phyloP scores from a whole-genome alignment of 345 rosid species.

The Populus euphratica region DNA sequence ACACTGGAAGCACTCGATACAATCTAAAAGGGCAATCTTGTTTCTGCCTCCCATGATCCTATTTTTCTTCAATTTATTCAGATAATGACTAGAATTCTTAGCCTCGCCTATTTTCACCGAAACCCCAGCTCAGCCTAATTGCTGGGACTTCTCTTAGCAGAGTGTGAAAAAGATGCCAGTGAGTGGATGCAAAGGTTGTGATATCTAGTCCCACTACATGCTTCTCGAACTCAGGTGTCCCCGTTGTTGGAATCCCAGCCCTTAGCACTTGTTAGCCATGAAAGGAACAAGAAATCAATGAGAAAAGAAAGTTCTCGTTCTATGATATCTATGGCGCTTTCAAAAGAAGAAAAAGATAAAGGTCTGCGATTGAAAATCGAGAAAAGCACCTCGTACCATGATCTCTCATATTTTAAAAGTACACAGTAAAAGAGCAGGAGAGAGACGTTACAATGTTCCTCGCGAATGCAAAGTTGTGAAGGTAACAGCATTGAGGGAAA shows the following conservation, averaged over 20 bases:
- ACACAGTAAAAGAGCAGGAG: not conserved
- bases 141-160: constrained; percentile 59
- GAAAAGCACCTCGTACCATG: not conserved
- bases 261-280: constrained; percentile 11
- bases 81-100: constrained; percentile 33
- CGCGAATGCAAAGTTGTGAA: not conserved
- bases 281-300: constrained; percentile 25
- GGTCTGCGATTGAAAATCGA: not conserved
- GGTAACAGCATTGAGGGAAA: not conserved
- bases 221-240: constrained; percentile 47
- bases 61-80: constrained; percentile 28
- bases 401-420: not conserved
- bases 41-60: constrained; percentile 35
- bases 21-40: constrained; percentile 55
- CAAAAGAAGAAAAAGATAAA: not conserved
- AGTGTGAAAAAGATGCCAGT: constrained; percentile 53
- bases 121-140: constrained; percentile 87
- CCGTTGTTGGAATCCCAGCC: not conserved
- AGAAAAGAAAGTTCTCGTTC: constrained; percentile 6
- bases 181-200: constrained; percentile 55
- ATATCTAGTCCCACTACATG: constrained; percentile 74
- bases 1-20: constrained; percentile 54
- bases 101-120: constrained; percentile 62
- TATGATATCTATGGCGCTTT: not conserved
- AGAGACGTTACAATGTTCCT: not conserved